phyloP scores from a whole-genome alignment of 495 filamentous ascomycete species.

The Xylaria curta region DNA sequence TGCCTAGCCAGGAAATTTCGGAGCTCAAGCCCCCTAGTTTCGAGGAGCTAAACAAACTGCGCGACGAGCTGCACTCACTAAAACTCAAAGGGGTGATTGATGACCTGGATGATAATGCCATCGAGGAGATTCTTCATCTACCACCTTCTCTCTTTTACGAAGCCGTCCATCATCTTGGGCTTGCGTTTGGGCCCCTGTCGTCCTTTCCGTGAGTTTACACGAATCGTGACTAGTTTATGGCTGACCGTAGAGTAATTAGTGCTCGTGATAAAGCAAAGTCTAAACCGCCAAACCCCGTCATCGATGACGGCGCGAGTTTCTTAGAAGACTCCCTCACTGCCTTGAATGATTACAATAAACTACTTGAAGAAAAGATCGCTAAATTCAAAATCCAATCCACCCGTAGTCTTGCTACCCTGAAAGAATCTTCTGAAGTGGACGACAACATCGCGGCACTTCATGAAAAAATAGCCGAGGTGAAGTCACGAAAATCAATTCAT shows the following conservation, averaged over 20 bases:
- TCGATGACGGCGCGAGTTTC: background rate
- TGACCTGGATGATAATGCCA: background rate
- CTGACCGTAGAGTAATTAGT: background rate
- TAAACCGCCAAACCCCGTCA: constrained; percentile 9
- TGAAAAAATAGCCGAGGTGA: constrained; percentile 2
- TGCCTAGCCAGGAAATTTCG: background rate
- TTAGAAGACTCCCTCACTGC: background rate
- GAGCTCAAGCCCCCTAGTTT: constrained; percentile 3
- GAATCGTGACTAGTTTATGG: background rate
- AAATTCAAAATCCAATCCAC: constrained; percentile 14
- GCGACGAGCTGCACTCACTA: constrained; percentile 6
- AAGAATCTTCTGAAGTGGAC: background rate
- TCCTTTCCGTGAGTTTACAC: constrained; percentile 18
- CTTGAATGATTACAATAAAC: constrained; percentile 13
- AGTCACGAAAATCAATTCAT: constrained; percentile 4
- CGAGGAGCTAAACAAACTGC: constrained; percentile 10
- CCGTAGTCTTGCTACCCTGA: constrained; percentile 15
- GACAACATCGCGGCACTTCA: constrained; percentile 1
- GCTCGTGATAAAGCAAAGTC: background rate
- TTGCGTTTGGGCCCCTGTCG: constrained; percentile 19
- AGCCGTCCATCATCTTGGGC: background rate
- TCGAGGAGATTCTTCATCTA: constrained; percentile 14
- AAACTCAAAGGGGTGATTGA: background rate
- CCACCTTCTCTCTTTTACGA: constrained; percentile 11
- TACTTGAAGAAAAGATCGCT: constrained; percentile 20